phyloP scores from a whole-genome alignment of 352 stramenopile species.

The Phytophthora gonapodyides region DNA sequence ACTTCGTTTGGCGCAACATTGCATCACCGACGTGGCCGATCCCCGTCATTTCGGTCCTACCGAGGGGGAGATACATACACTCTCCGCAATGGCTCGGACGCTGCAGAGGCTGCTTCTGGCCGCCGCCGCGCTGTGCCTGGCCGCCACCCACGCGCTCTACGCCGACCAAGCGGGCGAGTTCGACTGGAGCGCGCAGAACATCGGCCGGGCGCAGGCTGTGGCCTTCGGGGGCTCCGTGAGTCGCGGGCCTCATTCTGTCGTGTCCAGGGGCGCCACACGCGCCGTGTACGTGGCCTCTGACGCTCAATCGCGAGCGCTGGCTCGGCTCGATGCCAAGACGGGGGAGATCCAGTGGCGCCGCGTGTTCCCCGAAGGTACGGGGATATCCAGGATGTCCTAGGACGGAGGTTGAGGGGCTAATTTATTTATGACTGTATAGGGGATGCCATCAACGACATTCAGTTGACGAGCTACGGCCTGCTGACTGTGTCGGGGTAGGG shows the following conservation, averaged over 20 bases:
- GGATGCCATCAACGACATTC: conserved; percentile 69
- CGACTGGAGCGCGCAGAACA: conserved; percentile 74
- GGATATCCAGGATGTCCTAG: background rate
- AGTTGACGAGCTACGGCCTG: conserved; percentile 71
- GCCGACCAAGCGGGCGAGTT: conserved; percentile 80
- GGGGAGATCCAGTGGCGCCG: conserved; percentile 80
- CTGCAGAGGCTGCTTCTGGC: conserved; percentile 30
- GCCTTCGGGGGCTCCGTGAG: conserved; percentile 56
- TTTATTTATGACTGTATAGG: conserved; percentile 32
- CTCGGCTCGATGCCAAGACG: conserved; percentile 68
- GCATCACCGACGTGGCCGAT: no score
- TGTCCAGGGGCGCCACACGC: conserved; percentile 47
- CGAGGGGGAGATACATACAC: no score
- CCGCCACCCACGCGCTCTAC: conserved; percentile 48
- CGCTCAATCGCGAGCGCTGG: conserved; percentile 57
- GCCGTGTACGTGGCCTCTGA: conserved; percentile 78
- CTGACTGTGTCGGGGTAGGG: conserved; percentile 68
- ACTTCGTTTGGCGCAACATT: no score
- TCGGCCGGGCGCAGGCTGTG: conserved; percentile 57
- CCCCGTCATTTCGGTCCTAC: no score
- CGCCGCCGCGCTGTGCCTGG: conserved; percentile 34
- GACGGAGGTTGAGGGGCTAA: conserved; percentile 2
- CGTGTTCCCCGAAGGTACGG: conserved; percentile 55
- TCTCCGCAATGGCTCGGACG: conserved; percentile 23
- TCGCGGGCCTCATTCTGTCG: conserved; percentile 37